Evolutionary conservation across 495 filamentous ascomycete species (phyloP), one percentile per base, ranked within the genome.

Genomic region (Hypomontagnella monticulosa): DNA sequence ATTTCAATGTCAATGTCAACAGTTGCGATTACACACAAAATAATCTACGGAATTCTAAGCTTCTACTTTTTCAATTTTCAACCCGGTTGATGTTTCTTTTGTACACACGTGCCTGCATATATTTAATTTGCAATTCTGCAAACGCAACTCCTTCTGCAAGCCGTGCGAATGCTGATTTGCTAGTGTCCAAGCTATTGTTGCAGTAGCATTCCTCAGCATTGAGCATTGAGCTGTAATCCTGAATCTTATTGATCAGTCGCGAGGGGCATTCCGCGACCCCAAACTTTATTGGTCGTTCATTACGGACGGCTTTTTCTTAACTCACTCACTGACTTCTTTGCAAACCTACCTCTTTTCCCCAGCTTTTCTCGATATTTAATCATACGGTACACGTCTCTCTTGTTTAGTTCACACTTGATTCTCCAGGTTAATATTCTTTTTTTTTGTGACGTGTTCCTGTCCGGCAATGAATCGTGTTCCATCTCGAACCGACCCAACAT

Each of bases 241-340:
- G 59, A 63, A 63, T 61, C 57, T 67, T 63, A 54, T 68, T 68
- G 65, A 63, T 68, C 59, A 34, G 40, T 68, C 44, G 65, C 63
- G 64, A 43, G 53, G 62, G 58, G 64, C 64, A 62, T 57, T 67
- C 58, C 54, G 40, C 48, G 10, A 30, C 15, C 18, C 47, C 42
- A 23, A 43, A 43, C 42, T 48, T 63, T 27, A 59, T 68, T 68
- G 58, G 54, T 59, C 43, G 47, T 48, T 40, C 15, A 27, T 38
- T 64, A 54, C 41, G 14, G n/a, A 23, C 11, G 38, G 14, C 46
- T 8, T 40, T 20, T 40, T 38, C 36, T n/a, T n/a, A 14, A 11
- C 3, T 12, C 11, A 10, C 8, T 14, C 36, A 12, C n/a, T 38
- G 9, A 12, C n/a, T 38, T 38, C 2, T 38, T 38, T 10, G 11